Conservation (phyloP, 768 basidiomycete species). For the Cyclocybe cylindracea region DNA sequence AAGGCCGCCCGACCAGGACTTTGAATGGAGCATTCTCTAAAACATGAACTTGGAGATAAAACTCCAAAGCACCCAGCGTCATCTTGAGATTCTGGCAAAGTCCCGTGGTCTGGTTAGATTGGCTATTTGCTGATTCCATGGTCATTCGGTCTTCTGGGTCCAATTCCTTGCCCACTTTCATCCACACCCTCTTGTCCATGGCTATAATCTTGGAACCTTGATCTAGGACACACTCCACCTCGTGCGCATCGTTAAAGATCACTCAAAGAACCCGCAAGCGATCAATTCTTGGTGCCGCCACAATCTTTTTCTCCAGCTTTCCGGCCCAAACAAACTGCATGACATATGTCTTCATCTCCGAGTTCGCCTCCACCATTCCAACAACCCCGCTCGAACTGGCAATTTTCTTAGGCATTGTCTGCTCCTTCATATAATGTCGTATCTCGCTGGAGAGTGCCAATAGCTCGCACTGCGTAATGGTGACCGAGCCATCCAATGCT, state of each 20-base stretch:
- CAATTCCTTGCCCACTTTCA: neutral
- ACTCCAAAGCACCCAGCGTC: neutral
- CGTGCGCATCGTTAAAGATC: neutral
- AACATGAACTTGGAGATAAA: neutral
- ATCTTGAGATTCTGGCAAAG: neutral
- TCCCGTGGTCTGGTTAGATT: neutral
- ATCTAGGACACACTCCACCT: neutral
- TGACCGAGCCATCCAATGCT: neutral
- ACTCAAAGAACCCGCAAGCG: neutral
- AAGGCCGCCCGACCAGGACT: neutral
- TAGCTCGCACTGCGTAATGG: neutral
- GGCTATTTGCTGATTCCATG: constrained; percentile 3
- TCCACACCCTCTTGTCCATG: neutral
- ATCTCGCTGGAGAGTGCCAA: neutral
- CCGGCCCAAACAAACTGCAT: neutral
- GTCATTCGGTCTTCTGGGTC: neutral
- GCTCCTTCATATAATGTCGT: neutral
- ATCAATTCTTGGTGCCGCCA: neutral
- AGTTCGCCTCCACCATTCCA: too few species aligned
- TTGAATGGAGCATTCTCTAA: neutral
- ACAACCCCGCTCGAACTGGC: too few species aligned
- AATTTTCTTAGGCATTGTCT: neutral
- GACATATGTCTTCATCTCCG: neutral
- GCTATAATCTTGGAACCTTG: neutral
- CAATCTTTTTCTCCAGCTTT: neutral